Conservation (phyloP, 75 land plant genomes). For the Chamaecyparis obtusa region DNA sequence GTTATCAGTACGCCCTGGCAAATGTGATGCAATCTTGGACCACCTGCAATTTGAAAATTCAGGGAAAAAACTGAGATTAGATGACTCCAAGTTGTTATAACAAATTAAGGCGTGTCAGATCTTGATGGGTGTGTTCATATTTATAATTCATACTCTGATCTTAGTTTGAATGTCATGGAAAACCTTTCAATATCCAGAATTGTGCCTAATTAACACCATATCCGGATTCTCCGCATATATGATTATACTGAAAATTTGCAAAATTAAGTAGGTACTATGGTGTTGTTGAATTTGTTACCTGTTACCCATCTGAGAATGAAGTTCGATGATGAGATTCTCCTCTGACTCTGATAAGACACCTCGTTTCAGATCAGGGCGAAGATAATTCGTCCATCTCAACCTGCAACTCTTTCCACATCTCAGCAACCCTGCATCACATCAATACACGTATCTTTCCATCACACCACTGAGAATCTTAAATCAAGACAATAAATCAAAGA, state of each 20-base stretch:
- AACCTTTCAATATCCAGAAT: neutral
- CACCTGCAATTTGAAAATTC: neutral
- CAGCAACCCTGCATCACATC: constrained; percentile 38
- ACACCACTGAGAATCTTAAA: neutral
- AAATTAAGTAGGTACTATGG: neutral
- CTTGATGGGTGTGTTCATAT: neutral
- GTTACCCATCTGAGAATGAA: constrained; percentile 74
- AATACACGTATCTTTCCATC: neutral
- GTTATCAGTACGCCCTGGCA: constrained; percentile 12
- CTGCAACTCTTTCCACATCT: constrained; percentile 81
- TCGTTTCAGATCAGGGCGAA: constrained; percentile 78
- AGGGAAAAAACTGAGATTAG: neutral
- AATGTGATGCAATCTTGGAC: constrained; percentile 2
- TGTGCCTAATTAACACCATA: neutral
- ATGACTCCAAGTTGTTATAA: neutral
- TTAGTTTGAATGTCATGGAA: neutral
- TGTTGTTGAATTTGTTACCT: constrained; percentile 28
- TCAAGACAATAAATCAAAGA: neutral
- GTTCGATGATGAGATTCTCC: constrained; percentile 74
- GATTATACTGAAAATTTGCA: neutral
- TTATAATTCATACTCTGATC: neutral
- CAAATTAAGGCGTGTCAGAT: neutral
- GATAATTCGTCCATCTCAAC: constrained; percentile 69
- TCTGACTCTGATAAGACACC: constrained; percentile 63
- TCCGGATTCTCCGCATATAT: neutral